Base-by-base conservation (phyloP, 208 protist genomes). In the Herpetomonas muscarum region DNA sequence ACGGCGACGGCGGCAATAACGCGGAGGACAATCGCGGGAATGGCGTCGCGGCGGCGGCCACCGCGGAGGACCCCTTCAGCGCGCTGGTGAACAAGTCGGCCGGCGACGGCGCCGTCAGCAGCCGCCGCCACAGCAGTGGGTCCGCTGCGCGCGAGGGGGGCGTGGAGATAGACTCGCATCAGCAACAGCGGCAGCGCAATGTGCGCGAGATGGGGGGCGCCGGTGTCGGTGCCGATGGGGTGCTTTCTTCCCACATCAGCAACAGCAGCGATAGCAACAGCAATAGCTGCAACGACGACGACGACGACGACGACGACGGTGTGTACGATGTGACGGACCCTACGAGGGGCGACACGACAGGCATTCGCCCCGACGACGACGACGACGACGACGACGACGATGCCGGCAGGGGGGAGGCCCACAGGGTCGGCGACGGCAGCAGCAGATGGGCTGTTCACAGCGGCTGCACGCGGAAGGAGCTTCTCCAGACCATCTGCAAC, bases 391-490 rank as follows among this genome's bases (percentile, higher is more conserved):
- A 19, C 41, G 41, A 22, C 41, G 41, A 46, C 9, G 41, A 39
- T 39, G 34, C 10, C 10, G 15, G 15, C 34, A 39, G 10, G 15
- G 15, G 10, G 15, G 15, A 39, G 7, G 34, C 34, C 34, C 7
- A 39, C 15, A 39, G 15, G 10, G 34, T 17, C 34, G 34, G 10
- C 34, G 34, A 39, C 34, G 7, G 34, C 34, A 39, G 34, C 34
- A 39, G 34, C 34, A 17, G 34, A 1, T 89, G 82, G 80, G 48
- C 59, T 0, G 62, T 85, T 3, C 76, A 80, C 56, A 39, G 48
- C 26, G 87, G 87, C 17, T 88, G 87, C 55, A 93, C 87, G 1
- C 82, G 87, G 42, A 91, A 93, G 62, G 82, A 88, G 58, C 64
- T 93, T 13, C 74, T 91, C 29, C 69, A 72, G 17, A 65, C 64